These are phyloP conservation scores for Pichia inconspicua DNA, from an alignment of 1,139 yeast genomes.

Conservation along the genomic window DNA sequence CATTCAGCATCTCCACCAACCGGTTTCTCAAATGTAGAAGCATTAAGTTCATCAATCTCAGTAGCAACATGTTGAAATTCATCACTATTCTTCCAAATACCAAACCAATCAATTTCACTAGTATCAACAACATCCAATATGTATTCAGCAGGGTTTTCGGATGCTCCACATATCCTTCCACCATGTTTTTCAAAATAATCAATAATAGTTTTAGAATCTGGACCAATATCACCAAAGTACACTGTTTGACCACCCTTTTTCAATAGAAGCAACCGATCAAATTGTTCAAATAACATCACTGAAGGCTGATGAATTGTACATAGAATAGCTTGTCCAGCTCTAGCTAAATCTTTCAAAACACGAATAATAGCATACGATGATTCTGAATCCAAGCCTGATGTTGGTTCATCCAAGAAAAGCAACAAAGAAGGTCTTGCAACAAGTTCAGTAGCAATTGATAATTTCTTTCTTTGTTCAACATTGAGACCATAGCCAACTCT, in stretches of 20 bases:
- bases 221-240: slow-evolving; percentile 50
- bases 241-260: slow-evolving; percentile 47
- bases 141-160: slow-evolving; percentile 47
- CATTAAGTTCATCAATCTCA: slow-evolving; percentile 22
- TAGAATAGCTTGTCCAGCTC: slow-evolving; percentile 42
- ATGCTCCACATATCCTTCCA: slow-evolving; percentile 38
- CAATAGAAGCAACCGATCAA: slow-evolving; percentile 36
- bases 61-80: slow-evolving; percentile 19
- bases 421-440: slow-evolving; percentile 44
- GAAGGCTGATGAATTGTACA: slow-evolving; percentile 54
- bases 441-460: slow-evolving; percentile 39
- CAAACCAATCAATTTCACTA: slow-evolving; percentile 43
- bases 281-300: slow-evolving; percentile 41
- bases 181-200: slow-evolving; percentile 40
- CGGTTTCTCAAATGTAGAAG: slow-evolving; percentile 24
- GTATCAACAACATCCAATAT: slow-evolving; percentile 50
- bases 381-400: slow-evolving; percentile 45
- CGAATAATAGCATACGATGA: slow-evolving; percentile 43
- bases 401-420: slow-evolving; percentile 43
- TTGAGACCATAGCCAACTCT: slow-evolving; percentile 43
- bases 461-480: slow-evolving; percentile 40
- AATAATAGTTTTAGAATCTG: slow-evolving; percentile 36
- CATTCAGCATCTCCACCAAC: slow-evolving; percentile 28
- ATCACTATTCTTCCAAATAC: slow-evolving; percentile 30
- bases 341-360: slow-evolving; percentile 35